Evolutionary conservation across 2,329 filamentous ascomycete genomes (phyloP), one percentile per base, ranked within the genome.

Genomic region (Ceratocystis diversiconidia): DNA sequence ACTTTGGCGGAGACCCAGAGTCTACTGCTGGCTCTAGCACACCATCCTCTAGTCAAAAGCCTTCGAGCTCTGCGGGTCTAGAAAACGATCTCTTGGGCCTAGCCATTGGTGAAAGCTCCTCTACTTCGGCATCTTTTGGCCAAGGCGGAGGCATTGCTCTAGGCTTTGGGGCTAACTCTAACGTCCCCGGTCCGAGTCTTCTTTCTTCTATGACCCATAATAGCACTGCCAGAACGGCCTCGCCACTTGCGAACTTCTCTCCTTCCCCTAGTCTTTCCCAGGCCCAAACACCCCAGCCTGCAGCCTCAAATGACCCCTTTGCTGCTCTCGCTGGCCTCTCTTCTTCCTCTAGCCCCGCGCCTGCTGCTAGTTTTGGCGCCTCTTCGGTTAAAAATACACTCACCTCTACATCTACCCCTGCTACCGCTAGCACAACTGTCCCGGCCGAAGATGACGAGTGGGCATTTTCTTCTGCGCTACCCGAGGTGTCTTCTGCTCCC

Each of bases 41-140:
- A 36, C 75, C 76, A 25, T 74, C 78, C 15, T 32, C 64, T 61
- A 46, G 25, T 25, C 7, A 41, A n/a, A 81, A 83, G 66, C 77
- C 83, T 0, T 85, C 83, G 64, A 86, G 88, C 15, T 75, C 50
- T 10, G 59, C 22, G n/a, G 41, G 59, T 17, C 60, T 97, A 25
- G 92, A 96, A 72, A 92, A 95, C 73, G 94, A 99, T 72, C 79
- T 99, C 6, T 80, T 99, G 3, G 94, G 94, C 0, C 77, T 99
- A 55, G 95, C 91, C 50, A 83, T 99, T 71, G 85, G 85, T 61
- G 86, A 88, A 66, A 44, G 60, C 25, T 44, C 63, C 19, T 65
- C 67, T 61, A 71, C 72, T 19, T 80, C 81, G 3, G 74, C 73
- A 68, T 80, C 76, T 65, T 92, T 85, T 72, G 86, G 88, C 12